These are phyloP conservation scores for Penicillium antarcticum DNA, from an alignment of 495 filamentous ascomycete species.

Conservation along the genomic window DNA sequence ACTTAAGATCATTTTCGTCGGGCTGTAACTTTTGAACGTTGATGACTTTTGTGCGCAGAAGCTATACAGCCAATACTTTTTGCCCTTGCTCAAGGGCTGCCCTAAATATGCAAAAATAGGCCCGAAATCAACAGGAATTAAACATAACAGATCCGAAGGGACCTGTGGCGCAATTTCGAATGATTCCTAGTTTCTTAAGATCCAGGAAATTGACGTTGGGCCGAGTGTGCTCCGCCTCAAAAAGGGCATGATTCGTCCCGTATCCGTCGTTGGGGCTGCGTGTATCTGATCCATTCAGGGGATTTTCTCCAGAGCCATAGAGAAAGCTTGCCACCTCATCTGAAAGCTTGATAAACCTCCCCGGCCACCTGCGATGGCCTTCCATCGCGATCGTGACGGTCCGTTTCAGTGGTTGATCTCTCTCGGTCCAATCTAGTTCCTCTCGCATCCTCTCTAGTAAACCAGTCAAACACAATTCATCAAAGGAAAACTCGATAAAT, in stretches of 20 bases:
- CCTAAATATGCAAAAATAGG: too few species aligned
- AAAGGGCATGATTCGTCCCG: constrained; percentile 7
- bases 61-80: too few species aligned
- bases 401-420: constrained; percentile 5
- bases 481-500: constrained; percentile 3
- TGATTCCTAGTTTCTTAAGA: constrained; percentile 4
- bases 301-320: constrained; percentile 13
- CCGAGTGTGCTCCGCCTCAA: constrained; percentile 10
- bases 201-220: constrained; percentile 5
- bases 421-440: constrained; percentile 8
- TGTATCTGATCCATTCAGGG: background rate
- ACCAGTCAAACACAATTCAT: constrained; percentile 1
- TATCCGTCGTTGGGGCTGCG: constrained; percentile 7
- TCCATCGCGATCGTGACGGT: constrained; percentile 4
- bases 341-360: constrained; percentile 7
- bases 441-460: constrained; percentile 11
- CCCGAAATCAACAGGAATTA: too few species aligned
- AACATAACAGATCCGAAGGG: too few species aligned
- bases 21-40: background rate
- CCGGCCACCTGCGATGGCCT: background rate
- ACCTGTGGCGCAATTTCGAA: too few species aligned
- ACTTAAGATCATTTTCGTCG: background rate
- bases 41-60: too few species aligned
- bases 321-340: constrained; percentile 11
- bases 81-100: too few species aligned